Evolutionary conservation across 2,329 filamentous ascomycete genomes (phyloP).

Genomic region (Neocucurbitaria cava): DNA sequence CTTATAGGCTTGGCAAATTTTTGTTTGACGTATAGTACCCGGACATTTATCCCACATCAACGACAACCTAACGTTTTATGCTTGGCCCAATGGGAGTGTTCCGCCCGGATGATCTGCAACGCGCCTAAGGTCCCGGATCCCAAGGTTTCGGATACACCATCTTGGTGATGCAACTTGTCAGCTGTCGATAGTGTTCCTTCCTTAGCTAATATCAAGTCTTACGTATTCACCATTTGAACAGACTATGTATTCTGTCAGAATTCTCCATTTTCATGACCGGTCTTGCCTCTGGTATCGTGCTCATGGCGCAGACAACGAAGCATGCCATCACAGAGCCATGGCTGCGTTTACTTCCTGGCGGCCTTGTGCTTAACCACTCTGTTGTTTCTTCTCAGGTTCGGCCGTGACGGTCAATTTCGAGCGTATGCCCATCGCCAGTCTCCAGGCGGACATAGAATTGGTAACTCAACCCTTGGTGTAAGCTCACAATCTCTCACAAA

Average conservation of each 20-base stretch:
- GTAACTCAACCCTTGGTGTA: constrained; percentile 33
- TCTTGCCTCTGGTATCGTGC: background rate
- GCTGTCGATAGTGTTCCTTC: background rate
- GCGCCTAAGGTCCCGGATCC: background rate
- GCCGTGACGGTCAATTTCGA: background rate
- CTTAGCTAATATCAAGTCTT: background rate
- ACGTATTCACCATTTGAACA: background rate
- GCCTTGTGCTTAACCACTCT: constrained; percentile 12
- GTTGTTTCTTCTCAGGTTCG: constrained; percentile 11
- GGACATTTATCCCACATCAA: background rate
- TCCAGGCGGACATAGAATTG: background rate
- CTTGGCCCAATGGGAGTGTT: background rate
- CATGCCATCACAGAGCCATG: constrained; percentile 24
- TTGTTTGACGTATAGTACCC: background rate
- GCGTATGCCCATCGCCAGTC: background rate
- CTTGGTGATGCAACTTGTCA: background rate
- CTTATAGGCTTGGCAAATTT: background rate
- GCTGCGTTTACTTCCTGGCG: constrained; percentile 14
- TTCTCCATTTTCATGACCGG: background rate
- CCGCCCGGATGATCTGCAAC: background rate
- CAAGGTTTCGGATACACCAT: constrained; percentile 6
- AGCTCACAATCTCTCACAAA: background rate
- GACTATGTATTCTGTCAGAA: background rate
- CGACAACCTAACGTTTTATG: background rate
- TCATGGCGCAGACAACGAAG: background rate